Evolutionary conservation across 2,329 filamentous ascomycete species (phyloP).

Genomic region (Penicillium brevicompactum): DNA sequence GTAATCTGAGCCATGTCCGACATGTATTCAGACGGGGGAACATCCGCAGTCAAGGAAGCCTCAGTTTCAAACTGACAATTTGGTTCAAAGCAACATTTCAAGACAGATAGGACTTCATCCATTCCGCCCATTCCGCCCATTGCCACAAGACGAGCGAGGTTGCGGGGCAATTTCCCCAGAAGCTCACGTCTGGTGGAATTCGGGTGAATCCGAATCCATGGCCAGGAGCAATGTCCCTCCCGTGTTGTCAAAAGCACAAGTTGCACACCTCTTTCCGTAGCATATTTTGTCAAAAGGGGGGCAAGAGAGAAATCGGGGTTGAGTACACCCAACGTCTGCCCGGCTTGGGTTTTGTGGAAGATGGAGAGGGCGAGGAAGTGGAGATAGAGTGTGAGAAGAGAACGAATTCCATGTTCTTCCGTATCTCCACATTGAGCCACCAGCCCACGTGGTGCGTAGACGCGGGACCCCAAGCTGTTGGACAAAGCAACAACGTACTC

Average conservation of each 20-base stretch:
- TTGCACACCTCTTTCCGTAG: constrained; percentile 12
- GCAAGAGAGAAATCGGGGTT: constrained; percentile 23
- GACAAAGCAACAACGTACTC: constrained; percentile 14
- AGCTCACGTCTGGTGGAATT: constrained; percentile 17
- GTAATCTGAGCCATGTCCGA: constrained; percentile 1
- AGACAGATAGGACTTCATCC: neutral
- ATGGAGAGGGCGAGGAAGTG: constrained; percentile 16
- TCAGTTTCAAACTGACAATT: constrained; percentile 17
- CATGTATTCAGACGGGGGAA: neutral
- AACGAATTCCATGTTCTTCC: constrained; percentile 3
- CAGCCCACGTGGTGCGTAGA: constrained; percentile 8
- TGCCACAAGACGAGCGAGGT: constrained; percentile 11
- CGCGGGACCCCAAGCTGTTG: constrained; percentile 10
- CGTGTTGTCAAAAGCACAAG: constrained; percentile 20
- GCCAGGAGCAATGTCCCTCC: constrained; percentile 6
- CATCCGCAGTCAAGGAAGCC: constrained; percentile 6
- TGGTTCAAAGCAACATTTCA: constrained; percentile 10
- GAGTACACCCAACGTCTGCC: constrained; percentile 15
- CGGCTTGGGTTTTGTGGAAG: constrained; percentile 6
- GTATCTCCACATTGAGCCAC: constrained; percentile 6
- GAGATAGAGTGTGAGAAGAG: constrained; percentile 16
- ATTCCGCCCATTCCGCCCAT: neutral
- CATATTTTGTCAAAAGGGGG: constrained; percentile 12
- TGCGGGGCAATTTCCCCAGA: constrained; percentile 8
- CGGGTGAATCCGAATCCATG: constrained; percentile 20